Evolutionary conservation across 495 filamentous ascomycete genomes (phyloP).

Genomic region (Aspergillus indologenus): DNA sequence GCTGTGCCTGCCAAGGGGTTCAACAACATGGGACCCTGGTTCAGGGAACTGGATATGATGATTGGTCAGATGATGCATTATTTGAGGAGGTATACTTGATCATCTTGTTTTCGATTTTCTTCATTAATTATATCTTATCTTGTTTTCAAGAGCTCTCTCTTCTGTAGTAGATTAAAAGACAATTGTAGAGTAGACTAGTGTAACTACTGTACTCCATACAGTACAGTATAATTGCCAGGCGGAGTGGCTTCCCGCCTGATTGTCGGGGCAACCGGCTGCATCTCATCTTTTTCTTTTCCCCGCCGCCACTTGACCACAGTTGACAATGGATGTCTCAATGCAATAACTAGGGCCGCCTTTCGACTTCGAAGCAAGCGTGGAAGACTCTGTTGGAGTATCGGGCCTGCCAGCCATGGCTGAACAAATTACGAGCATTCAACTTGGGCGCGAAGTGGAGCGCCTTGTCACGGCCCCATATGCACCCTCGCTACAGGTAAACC

Average conservation of each 20-base stretch:
- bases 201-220: no score
- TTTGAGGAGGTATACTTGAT: no score
- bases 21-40: background rate
- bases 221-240: background rate
- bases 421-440: constrained; percentile 1
- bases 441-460: constrained; percentile 39
- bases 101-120: no score
- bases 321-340: background rate
- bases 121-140: no score
- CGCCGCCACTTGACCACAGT: constrained; percentile 4
- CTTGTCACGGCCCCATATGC: constrained; percentile 41
- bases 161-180: no score
- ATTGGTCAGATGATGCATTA: background rate
- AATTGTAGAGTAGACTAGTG: no score
- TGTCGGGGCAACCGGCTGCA: constrained; percentile 39
- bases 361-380: background rate
- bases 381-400: background rate
- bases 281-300: constrained; percentile 17
- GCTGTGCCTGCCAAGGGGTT: background rate
- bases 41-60: background rate
- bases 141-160: no score
- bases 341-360: background rate
- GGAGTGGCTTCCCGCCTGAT: background rate
- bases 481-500: constrained; percentile 40
- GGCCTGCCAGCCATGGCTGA: constrained; percentile 13